phyloP scores from a whole-genome alignment of 768 basidiomycete species.

The Tylopilus subfusipes region DNA sequence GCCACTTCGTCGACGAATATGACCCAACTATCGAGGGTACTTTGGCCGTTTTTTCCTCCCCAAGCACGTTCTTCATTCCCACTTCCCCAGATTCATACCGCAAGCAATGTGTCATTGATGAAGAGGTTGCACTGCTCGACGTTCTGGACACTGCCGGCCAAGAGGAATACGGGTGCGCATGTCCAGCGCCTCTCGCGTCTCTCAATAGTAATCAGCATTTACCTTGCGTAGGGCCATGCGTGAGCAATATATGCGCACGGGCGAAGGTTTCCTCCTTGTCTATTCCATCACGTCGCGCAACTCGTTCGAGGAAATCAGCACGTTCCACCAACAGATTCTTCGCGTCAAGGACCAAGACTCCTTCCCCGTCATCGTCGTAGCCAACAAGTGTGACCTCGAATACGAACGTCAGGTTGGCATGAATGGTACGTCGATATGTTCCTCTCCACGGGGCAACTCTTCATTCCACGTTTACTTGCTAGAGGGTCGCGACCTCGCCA shows the following conservation, averaged over 20 bases:
- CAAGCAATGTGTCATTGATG: slow-evolving; percentile 96
- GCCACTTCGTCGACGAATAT: slow-evolving; percentile 88
- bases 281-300: slow-evolving; percentile 98
- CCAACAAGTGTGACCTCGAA: slow-evolving; percentile 97
- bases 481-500: slow-evolving; percentile 98
- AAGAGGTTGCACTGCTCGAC: slow-evolving; percentile 96
- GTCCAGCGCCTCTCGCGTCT: not conserved
- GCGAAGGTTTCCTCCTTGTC: slow-evolving; percentile 96
- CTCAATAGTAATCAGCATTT: slow-evolving; percentile 1
- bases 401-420: slow-evolving; percentile 95
- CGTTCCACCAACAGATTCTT: slow-evolving; percentile 94
- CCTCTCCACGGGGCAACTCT: not conserved
- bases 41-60: slow-evolving; percentile 8
- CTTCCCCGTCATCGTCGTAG: slow-evolving; percentile 94
- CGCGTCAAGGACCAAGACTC: slow-evolving; percentile 95
- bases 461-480: slow-evolving; percentile 7
- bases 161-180: slow-evolving; percentile 91
- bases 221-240: slow-evolving; percentile 78
- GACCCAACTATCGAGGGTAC: slow-evolving; percentile 94
- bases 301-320: slow-evolving; percentile 95
- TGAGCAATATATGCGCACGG: slow-evolving; percentile 98
- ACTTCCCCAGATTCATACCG: slow-evolving; percentile 78
- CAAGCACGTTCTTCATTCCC: not conserved
- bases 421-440: slow-evolving; percentile 58
- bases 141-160: slow-evolving; percentile 97